These are phyloP conservation scores for Bothriochloa decipiens DNA, from an alignment of 176 grass and related monocot species.

Conservation along the genomic window DNA sequence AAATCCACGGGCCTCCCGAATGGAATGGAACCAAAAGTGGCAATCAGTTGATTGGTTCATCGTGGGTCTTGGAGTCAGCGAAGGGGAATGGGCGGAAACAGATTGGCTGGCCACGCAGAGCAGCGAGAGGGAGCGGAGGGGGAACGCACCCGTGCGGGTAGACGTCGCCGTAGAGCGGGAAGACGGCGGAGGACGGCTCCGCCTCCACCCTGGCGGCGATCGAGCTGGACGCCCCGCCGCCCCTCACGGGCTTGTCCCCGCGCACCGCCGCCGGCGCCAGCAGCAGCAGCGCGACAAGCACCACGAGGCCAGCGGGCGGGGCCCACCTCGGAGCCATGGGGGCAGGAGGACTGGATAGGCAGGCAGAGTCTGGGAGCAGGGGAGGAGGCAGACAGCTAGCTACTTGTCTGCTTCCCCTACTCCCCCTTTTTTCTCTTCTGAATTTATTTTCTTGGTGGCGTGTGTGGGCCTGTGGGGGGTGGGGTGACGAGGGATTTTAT, in stretches of 20 bases:
- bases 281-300: conserved; percentile 12
- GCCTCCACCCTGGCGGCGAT: not conserved
- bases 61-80: not conserved
- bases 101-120: not conserved
- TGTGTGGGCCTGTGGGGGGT: not conserved
- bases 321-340: conserved; percentile 43
- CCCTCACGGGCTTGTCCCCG: conserved; percentile 47
- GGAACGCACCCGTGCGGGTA: conserved; percentile 71
- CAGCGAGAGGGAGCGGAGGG: too few relatives aligned
- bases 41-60: conserved; percentile 38
- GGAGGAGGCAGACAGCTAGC: not conserved
- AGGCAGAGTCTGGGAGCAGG: conserved; percentile 1
- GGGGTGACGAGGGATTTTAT: not conserved
- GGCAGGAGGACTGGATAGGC: not conserved
- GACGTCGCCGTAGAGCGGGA: conserved; percentile 87
- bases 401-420: conserved; percentile 4
- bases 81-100: conserved; percentile 6
- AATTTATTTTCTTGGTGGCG: not conserved
- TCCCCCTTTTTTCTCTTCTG: not conserved
- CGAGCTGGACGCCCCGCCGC: not conserved
- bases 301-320: conserved; percentile 9
- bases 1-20: conserved; percentile 2
- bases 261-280: not conserved
- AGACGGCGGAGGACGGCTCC: conserved; percentile 61
- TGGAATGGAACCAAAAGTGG: conserved; percentile 8